phyloP scores from a whole-genome alignment of 2,329 filamentous ascomycete species.

The Mycocentrospora acerina region DNA sequence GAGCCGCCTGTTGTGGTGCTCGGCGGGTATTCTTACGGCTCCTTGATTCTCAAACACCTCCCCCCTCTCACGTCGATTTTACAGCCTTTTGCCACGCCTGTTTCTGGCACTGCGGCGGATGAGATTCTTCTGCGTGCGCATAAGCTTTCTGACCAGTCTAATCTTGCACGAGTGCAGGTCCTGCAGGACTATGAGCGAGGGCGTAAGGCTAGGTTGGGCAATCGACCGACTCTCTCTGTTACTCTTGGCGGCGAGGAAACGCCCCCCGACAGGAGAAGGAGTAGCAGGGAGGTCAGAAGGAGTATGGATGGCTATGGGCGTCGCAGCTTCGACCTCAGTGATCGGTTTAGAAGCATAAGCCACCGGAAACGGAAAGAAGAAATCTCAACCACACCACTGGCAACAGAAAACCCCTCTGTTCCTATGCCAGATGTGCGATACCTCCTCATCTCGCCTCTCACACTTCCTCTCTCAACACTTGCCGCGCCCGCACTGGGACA shows the following conservation, averaged over 20 bases:
- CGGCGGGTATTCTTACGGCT: conserved; percentile 88
- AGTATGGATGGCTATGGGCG: conserved; percentile 31
- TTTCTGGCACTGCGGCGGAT: conserved; percentile 59
- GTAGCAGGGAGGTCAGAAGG: conserved; percentile 44
- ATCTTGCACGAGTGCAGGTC: conserved; percentile 44
- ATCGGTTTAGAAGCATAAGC: conserved; percentile 30
- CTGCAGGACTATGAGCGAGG: conserved; percentile 24
- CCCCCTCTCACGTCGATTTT: conserved; percentile 62
- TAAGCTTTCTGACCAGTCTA: conserved; percentile 66
- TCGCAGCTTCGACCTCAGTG: conserved; percentile 37
- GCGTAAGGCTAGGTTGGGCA: conserved; percentile 28
- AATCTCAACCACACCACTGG: conserved; percentile 8
- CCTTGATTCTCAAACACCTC: conserved; percentile 74
- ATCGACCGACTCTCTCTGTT: conserved; percentile 28
- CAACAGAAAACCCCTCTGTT: conserved; percentile 6
- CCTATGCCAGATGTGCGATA: conserved; percentile 36
- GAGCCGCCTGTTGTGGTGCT: conserved; percentile 54
- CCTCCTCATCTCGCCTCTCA: conserved; percentile 51
- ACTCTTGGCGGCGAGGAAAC: conserved; percentile 53
- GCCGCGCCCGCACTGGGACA: conserved; percentile 34
- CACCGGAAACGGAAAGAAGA: conserved; percentile 18
- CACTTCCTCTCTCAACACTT: conserved; percentile 45
- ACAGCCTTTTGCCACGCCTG: conserved; percentile 57
- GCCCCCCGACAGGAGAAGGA: conserved; percentile 39
- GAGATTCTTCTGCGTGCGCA: conserved; percentile 72